Evolutionary conservation across 768 basidiomycete genomes (phyloP).

Genomic region (Porphyrellus cyaneotinctus): DNA sequence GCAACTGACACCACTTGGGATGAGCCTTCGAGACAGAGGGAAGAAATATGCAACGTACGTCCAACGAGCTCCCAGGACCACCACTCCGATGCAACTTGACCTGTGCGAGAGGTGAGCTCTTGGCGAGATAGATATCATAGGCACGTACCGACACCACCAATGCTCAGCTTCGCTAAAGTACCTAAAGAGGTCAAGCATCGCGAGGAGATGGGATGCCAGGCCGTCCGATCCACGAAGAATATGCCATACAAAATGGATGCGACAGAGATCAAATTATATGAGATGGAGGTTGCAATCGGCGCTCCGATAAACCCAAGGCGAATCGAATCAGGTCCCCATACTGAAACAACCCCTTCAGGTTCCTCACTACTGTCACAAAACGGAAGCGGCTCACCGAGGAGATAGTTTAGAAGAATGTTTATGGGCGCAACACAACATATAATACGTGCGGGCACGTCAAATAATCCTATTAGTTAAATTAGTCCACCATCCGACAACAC

Average conservation of each 20-base stretch:
- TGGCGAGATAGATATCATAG: not conserved
- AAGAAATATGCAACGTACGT: constrained; percentile 18
- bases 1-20: constrained; percentile 36
- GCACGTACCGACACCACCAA: constrained; percentile 69
- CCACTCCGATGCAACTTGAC: constrained; percentile 88
- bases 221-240: constrained; percentile 61
- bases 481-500: constrained; percentile 17
- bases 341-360: constrained; percentile 31
- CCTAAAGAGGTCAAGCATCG: constrained; percentile 65
- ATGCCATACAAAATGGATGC: constrained; percentile 60
- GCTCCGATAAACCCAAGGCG: constrained; percentile 90
- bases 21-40: not conserved
- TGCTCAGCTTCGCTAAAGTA: constrained; percentile 66
- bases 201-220: constrained; percentile 78
- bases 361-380: not conserved
- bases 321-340: constrained; percentile 68
- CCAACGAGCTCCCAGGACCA: constrained; percentile 94
- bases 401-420: constrained; percentile 78
- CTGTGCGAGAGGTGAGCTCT: constrained; percentile 24
- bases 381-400: constrained; percentile 54
- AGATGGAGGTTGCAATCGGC: constrained; percentile 82
- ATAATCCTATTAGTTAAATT: constrained; percentile 51
- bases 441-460: constrained; percentile 81
- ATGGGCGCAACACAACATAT: constrained; percentile 78
- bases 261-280: constrained; percentile 76